Conservation (phyloP, 2,329 filamentous ascomycete genomes). For the Aspergillus ruber region DNA sequence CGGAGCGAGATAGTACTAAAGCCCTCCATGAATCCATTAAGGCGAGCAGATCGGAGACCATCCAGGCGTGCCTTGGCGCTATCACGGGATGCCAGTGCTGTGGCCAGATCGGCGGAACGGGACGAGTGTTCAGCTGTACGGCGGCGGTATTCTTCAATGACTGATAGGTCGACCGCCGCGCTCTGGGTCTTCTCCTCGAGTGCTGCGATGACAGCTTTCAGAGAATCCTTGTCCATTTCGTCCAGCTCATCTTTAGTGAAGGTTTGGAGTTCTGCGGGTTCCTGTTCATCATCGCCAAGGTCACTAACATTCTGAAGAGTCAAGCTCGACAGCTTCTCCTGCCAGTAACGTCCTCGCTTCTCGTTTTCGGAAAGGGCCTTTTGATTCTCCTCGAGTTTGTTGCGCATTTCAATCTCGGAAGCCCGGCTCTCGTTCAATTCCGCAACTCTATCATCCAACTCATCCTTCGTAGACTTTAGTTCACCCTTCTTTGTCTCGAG, state of each 20-base stretch:
- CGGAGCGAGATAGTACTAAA: slow-evolving; percentile 90
- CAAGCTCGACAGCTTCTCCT: slow-evolving; percentile 82
- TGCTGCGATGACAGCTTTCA: slow-evolving; percentile 59
- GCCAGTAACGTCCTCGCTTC: slow-evolving; percentile 76
- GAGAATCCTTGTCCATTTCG: slow-evolving; percentile 56
- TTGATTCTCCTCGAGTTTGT: slow-evolving; percentile 93
- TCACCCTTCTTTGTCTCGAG: slow-evolving; percentile 74
- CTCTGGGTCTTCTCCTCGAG: slow-evolving; percentile 74
- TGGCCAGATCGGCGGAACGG: slow-evolving; percentile 75
- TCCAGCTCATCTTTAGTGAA: slow-evolving; percentile 67
- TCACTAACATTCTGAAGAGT: slow-evolving; percentile 73
- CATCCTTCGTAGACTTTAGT: slow-evolving; percentile 69
- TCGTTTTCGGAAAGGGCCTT: slow-evolving; percentile 83
- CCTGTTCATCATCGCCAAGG: slow-evolving; percentile 53
- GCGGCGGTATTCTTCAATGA: slow-evolving; percentile 81
- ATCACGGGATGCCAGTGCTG: slow-evolving; percentile 72
- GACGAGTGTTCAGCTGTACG: slow-evolving; percentile 75
- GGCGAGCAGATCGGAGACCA: slow-evolving; percentile 77
- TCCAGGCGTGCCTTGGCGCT: slow-evolving; percentile 86
- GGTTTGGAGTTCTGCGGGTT: slow-evolving; percentile 54
- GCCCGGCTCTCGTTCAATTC: slow-evolving; percentile 86
- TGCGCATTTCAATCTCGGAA: slow-evolving; percentile 94
- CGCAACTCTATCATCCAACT: slow-evolving; percentile 76
- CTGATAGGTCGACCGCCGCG: slow-evolving; percentile 78
- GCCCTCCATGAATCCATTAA: slow-evolving; percentile 98